phyloP scores from a whole-genome alignment of 108 stramenopile genomes.

The Nitzschia sp. region DNA sequence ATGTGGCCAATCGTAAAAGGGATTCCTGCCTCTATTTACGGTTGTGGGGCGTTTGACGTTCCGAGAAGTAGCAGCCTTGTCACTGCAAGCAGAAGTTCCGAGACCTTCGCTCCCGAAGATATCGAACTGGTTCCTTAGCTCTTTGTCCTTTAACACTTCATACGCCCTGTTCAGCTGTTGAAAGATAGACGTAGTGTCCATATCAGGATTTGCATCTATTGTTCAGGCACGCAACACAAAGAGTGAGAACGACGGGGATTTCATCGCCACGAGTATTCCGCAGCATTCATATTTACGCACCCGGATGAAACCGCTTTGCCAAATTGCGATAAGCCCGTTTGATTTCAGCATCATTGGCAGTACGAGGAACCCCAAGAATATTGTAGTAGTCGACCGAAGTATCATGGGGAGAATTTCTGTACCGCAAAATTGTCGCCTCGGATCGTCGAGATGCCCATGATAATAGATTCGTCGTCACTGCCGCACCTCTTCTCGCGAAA shows the following conservation, averaged over 20 bases:
- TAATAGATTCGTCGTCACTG: not conserved
- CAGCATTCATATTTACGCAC: too few relatives aligned
- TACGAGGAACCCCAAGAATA: slow-evolving; percentile 61
- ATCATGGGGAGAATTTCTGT: slow-evolving; percentile 43
- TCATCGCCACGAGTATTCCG: too few relatives aligned
- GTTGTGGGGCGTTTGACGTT: not conserved
- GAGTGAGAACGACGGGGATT: too few relatives aligned
- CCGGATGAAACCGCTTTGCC: slow-evolving; percentile 61
- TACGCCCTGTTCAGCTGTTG: slow-evolving; percentile 47
- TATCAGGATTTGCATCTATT: slow-evolving; percentile 8
- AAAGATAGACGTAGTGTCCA: not conserved
- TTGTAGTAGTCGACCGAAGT: slow-evolving; percentile 66
- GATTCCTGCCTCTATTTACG: not conserved
- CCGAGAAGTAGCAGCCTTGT: not conserved
- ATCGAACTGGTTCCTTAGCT: slow-evolving; percentile 59
- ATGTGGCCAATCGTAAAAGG: not conserved
- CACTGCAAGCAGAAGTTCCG: not conserved
- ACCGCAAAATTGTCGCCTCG: not conserved
- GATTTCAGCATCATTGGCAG: slow-evolving; percentile 58
- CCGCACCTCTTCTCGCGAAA: too few relatives aligned
- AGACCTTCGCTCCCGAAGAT: not conserved
- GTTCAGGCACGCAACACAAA: too few relatives aligned
- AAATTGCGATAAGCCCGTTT: slow-evolving; percentile 77
- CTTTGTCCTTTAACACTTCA: slow-evolving; percentile 62
- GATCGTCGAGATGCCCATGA: slow-evolving; percentile 2